These are phyloP conservation scores for Pythium monospermum DNA, from an alignment of 352 stramenopile genomes.

Conservation along the genomic window DNA sequence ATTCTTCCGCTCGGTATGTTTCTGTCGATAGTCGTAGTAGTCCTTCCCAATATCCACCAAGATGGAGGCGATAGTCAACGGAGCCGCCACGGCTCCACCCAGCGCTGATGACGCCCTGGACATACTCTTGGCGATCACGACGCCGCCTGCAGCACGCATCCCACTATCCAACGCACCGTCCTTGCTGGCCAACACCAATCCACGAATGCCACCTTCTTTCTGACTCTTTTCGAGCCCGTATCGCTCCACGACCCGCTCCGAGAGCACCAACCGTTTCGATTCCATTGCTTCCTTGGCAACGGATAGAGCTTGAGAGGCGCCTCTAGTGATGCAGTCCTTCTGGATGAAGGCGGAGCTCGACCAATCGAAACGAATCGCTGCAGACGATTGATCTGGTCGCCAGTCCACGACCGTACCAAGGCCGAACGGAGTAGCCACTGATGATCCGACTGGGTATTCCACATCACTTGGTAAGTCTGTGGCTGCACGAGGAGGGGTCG, in stretches of 20 bases:
- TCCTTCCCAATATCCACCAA: constrained; percentile 85
- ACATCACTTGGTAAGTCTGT: constrained; percentile 10
- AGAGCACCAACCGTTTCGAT: constrained; percentile 42
- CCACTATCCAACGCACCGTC: constrained; percentile 80
- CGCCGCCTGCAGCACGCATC: constrained; percentile 67
- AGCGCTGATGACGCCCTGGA: constrained; percentile 39
- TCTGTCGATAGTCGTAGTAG: constrained; percentile 79
- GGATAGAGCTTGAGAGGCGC: constrained; percentile 45
- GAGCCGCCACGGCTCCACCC: constrained; percentile 60
- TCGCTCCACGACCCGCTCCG: constrained; percentile 52
- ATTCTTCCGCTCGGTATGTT: constrained; percentile 61
- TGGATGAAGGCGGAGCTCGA: constrained; percentile 57
- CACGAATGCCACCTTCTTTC: constrained; percentile 36
- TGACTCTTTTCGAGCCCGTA: constrained; percentile 38
- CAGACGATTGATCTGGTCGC: constrained; percentile 28
- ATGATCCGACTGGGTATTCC: constrained; percentile 50
- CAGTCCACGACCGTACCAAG: constrained; percentile 51
- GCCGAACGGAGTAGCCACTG: constrained; percentile 63
- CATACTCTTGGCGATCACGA: constrained; percentile 73
- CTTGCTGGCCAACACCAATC: constrained; percentile 54
- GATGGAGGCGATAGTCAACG: constrained; percentile 78
- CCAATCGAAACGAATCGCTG: constrained; percentile 31
- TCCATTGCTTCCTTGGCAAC: constrained; percentile 39
- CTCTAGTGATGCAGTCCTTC: constrained; percentile 47
- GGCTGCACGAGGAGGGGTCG: constrained; percentile 1